These are phyloP conservation scores for Cavenderia fasciculata DNA, from an alignment of 78 protist genomes.

Conservation along the genomic window DNA sequence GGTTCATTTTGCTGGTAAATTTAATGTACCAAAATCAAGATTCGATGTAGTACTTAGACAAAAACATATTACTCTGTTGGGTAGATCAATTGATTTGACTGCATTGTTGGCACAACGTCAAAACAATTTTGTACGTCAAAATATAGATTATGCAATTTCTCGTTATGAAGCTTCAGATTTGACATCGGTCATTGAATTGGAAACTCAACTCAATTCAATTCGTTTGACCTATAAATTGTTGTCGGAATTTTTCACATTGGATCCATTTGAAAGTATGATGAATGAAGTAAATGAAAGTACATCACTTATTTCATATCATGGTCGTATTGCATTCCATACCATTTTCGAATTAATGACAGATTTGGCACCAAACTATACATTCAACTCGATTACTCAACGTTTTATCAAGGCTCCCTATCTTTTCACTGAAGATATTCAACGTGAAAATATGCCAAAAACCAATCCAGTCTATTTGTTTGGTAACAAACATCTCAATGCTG, in stretches of 20 bases:
- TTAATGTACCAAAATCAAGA: conserved; percentile 77
- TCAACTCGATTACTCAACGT: conserved; percentile 73
- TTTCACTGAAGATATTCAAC: conserved; percentile 64
- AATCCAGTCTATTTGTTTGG: conserved; percentile 75
- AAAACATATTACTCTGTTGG: conserved; percentile 85
- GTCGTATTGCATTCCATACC: conserved; percentile 84
- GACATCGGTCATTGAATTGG: conserved; percentile 84
- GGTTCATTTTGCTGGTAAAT: conserved; percentile 33
- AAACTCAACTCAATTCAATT: conserved; percentile 41
- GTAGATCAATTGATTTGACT: conserved; percentile 85
- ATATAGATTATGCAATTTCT: conserved; percentile 83
- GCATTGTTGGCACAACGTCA: conserved; percentile 88
- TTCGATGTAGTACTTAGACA: conserved; percentile 86
- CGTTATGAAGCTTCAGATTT: conserved; percentile 83
- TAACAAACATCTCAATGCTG: conserved; percentile 77
- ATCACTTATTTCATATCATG: conserved; percentile 82
- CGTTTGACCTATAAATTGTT: conserved; percentile 82
- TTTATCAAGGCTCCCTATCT: conserved; percentile 81
- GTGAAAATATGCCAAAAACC: conserved; percentile 56
- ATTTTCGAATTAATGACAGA: conserved; percentile 80
- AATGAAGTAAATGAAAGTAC: conserved; percentile 84
- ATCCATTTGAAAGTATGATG: conserved; percentile 82
- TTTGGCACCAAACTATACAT: conserved; percentile 83
- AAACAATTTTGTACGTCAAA: conserved; percentile 47
- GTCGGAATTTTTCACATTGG: conserved; percentile 67